Base-by-base conservation (phyloP, 331 rosid species). In the Rhamnella rubrinervis region DNA sequence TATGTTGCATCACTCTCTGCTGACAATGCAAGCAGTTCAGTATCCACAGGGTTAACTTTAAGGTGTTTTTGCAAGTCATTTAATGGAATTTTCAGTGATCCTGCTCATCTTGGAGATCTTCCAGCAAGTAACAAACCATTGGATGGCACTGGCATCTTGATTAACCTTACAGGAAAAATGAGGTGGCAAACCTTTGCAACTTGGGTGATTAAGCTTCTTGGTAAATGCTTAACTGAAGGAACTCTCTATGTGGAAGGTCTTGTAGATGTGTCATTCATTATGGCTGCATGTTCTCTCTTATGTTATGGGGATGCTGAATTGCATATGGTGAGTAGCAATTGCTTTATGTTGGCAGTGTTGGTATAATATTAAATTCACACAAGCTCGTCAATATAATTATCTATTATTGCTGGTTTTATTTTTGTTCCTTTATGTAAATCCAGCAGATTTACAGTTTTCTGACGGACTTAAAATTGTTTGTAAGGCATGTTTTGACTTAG, bases 401-500 rank as follows among this genome's bases (percentile, higher is more conserved):
- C 38, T 56, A 69, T 64, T 28, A 16, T 19, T 3, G n/a, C 11
- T 50, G 47, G 35, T 72, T 19, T 49, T 75, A 19, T 16, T 16
- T 47, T 47, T 77, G 21, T 55, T 38, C 20, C 19, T 73, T 72
- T 55, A 66, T 76, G 49, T 38, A 39, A 11, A 38, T 63, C 50
- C 40, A 20, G 61, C 19, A 16, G 58, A 66, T 40, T 41, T 44
- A 37, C 53, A 67, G 63, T 72, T 66, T 38, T 63, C 78, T 85
- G 78, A 85, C 61, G 3, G 17, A 59, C 67, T 82, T 28, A n/a
- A 63, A 70, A 68, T 63, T 77, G 80, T 84, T 47, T 87, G 77
- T 71, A 82, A 93, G 98, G 97, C 96, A 59, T 87, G 92, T 80
- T 93, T 93, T 82, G 97, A 87, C 81, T 84, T 91, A 62, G 91